Evolutionary conservation across 306 rosid genomes (phyloP), one percentile per base, ranked within the genome.

Genomic region (Argentina anserina): DNA sequence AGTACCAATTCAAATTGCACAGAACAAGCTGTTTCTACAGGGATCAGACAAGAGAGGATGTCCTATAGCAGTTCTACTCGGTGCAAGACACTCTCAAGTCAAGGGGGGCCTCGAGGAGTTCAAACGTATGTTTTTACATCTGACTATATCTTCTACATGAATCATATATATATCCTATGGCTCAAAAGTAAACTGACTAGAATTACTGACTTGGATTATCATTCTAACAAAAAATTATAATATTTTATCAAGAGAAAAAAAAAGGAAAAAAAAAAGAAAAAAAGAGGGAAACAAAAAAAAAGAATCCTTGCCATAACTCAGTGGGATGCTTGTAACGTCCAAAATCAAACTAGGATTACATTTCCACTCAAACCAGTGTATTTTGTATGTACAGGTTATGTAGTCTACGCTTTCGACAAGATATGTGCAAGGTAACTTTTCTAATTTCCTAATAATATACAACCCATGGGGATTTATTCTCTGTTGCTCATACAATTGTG

Each of bases 1-100:
- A 67, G 68, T 88, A 21, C 40, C 85, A 36, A 81, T 79, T 36
- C 86, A 88, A 60, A 60, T 84, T 47, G 79, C 86, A 21, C 89
- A 88, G 6, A 77, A 53, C 28, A 84, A 84, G 73, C 50, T 82
- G 75, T 88, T 14, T 64, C 60, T 68, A 6, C 90, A 86, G 79
- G 93, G 93, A 20, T 34, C 80, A 0, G 87, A 86, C 50, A 88
- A 86, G 76, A 72, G 73, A 61, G 90, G 90, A 75, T 84, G 90
- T 75, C 93, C 90, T 18, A 84, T 84, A 74, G 39, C 67, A 23
- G 61, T 84, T 79, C 78, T 78, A 25, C 68, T 79, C 50, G 89
- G 87, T 40, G 87, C 82, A 3, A 86, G 82, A 75, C 93, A 88
- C 73, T 76, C 76, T 56, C 93, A 86, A 69, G 75, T 5, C 82